These are phyloP conservation scores for Salix koriyanagi DNA, from an alignment of 345 rosid genomes.

Conservation along the genomic window DNA sequence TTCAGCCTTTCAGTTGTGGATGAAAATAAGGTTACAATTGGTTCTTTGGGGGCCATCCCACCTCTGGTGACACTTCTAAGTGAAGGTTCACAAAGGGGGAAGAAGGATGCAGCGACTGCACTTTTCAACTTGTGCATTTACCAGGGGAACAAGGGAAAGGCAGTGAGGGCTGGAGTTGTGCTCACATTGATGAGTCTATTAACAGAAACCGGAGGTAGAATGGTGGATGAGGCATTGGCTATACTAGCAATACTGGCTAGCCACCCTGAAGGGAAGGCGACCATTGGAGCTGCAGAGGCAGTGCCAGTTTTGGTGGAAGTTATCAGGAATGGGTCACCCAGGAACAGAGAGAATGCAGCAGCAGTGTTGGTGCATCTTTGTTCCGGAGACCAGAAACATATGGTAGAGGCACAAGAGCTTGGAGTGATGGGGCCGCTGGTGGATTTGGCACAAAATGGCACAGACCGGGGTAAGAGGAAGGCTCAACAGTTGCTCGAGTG, in stretches of 20 bases:
- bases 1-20: slow-evolving; percentile 94
- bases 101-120: slow-evolving; percentile 98
- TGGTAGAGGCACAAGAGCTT: slow-evolving; percentile 72
- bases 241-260: slow-evolving; percentile 41
- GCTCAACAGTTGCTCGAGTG: slow-evolving; percentile 88
- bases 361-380: slow-evolving; percentile 61
- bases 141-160: slow-evolving; percentile 98
- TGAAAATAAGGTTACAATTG: slow-evolving; percentile 88
- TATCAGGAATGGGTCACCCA: slow-evolving; percentile 36
- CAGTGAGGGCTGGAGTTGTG: slow-evolving; percentile 73
- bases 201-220: slow-evolving; percentile 43
- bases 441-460: slow-evolving; percentile 83
- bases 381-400: slow-evolving; percentile 63
- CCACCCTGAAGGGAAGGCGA: slow-evolving; percentile 41
- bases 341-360: slow-evolving; percentile 44
- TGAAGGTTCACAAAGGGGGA: slow-evolving; percentile 93
- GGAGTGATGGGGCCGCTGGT: slow-evolving; percentile 68
- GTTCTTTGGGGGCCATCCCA: slow-evolving; percentile 76
- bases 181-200: slow-evolving; percentile 35
- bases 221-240: slow-evolving; percentile 49
- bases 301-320: slow-evolving; percentile 38
- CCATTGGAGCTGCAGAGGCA: slow-evolving; percentile 41
- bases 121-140: slow-evolving; percentile 91
- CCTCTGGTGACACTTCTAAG: slow-evolving; percentile 77
- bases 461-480: slow-evolving; percentile 90